Base-by-base conservation (phyloP, 1,139 yeast genomes). In the Starmera stellimalicola region DNA sequence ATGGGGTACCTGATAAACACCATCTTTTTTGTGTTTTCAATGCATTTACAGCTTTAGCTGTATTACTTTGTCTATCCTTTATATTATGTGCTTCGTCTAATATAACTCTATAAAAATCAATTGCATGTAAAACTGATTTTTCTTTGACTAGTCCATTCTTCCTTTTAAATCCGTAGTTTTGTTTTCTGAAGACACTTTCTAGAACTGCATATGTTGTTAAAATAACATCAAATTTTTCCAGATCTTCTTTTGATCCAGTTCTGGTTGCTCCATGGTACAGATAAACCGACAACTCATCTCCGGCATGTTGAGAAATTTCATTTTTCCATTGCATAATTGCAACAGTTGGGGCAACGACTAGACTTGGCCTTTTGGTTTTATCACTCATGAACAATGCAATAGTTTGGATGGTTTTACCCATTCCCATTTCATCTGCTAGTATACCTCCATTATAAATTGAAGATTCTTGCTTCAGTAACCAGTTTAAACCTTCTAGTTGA, bases 381-480 rank as follows among this genome's bases (percentile, higher is more conserved):
- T 88, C 95, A 33, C 69, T 57, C 76, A 87, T 73, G 52, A 91
- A 73, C 35, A 91, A 60, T 0, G 94, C 91, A 40, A 91, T 88
- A 18, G 95, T 85, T 57, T 91, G 98, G 33, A 91, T 87, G 2
- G 98, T 91, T 52, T 91, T 91, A 45, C 98, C 98, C 97, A 91
- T 88, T 32, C 98, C 98, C 98, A 91, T 91, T 57, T 91, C 99
- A 60, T 91, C 99, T 3, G 98, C 98, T 32, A 91, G 62, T n/a
- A 91, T 78, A 5, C 98, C 98, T 17, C 98, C 97, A 14, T 70
- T 66, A 54, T 82, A 91, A 31, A 67, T 69, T 16, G 87, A 70
- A 23, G 74, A 74, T 54, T 91, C 98, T 58, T 91, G 97, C 34
- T 73, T 68, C 15, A 73, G 48, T 38, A 91, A 67, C 99, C 99